Evolutionary conservation across 148 eudicot species (phyloP).

Genomic region (Rhododendron ovatum): DNA sequence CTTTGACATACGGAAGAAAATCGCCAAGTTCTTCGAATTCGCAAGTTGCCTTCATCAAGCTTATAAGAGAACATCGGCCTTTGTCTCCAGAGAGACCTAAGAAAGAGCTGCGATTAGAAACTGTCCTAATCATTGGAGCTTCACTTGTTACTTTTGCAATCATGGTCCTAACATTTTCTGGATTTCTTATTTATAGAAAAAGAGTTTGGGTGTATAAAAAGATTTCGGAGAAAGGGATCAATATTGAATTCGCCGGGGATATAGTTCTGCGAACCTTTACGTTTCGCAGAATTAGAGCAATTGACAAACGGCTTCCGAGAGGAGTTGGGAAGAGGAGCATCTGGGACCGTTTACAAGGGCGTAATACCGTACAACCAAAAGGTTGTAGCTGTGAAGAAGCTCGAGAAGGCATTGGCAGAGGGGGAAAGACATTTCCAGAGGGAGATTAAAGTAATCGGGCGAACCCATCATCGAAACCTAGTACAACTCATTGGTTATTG

Average conservation of each 20-base stretch:
- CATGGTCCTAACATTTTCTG: not conserved
- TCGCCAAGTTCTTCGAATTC: not conserved
- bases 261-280: not conserved
- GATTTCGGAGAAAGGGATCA: not conserved
- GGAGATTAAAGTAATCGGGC: constrained; percentile 8
- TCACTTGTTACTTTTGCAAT: not conserved
- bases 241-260: constrained; percentile 2
- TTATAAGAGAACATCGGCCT: too few species aligned
- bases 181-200: not conserved
- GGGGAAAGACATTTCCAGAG: constrained; percentile 4
- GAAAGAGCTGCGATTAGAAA: not conserved
- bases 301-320: constrained; percentile 4
- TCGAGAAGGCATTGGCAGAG: not conserved
- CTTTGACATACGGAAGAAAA: constrained; percentile 12
- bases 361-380: not conserved
- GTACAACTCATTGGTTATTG: constrained; percentile 10
- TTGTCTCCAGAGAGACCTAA: not conserved
- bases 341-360: not conserved
- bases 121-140: not conserved
- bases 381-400: constrained; percentile 9
- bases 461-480: constrained; percentile 9
- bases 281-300: constrained; percentile 1
- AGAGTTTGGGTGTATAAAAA: not conserved
- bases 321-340: constrained; percentile 11
- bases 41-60: not conserved